Conservation (phyloP, 1,284 basidiomycete species). For the Irpex lacteus region DNA sequence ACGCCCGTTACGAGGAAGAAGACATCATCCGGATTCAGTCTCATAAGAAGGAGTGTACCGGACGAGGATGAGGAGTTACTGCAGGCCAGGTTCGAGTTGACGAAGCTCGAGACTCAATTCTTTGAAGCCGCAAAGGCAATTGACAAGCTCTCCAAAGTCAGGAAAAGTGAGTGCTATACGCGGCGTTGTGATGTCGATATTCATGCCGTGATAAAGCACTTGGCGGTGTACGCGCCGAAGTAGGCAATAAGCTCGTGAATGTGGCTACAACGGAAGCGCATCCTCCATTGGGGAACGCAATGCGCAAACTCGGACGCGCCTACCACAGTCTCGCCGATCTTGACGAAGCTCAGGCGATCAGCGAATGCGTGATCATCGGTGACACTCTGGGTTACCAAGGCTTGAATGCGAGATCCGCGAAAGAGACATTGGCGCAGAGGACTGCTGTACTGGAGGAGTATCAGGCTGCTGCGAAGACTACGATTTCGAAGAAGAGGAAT, state of each 20-base stretch:
- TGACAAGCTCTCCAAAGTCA: slow-evolving; percentile 76
- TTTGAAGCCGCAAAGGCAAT: slow-evolving; percentile 86
- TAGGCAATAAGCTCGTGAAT: slow-evolving; percentile 86
- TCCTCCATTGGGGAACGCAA: slow-evolving; percentile 71
- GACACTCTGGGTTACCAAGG: slow-evolving; percentile 93
- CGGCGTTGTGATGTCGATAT: neutral
- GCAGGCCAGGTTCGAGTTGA: slow-evolving; percentile 85
- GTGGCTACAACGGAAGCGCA: slow-evolving; percentile 88
- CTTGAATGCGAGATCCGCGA: slow-evolving; percentile 90
- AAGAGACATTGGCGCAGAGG: slow-evolving; percentile 86
- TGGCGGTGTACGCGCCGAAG: slow-evolving; percentile 74
- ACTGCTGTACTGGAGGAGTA: slow-evolving; percentile 90
- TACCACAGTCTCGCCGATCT: slow-evolving; percentile 86
- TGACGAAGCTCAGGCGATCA: slow-evolving; percentile 83
- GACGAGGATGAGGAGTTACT: slow-evolving; percentile 86
- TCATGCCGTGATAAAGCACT: slow-evolving; percentile 48
- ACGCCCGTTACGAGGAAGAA: slow-evolving; percentile 74
- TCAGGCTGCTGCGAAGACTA: slow-evolving; percentile 84
- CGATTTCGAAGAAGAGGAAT: slow-evolving; percentile 86
- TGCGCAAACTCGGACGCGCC: slow-evolving; percentile 80
- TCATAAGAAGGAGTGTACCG: slow-evolving; percentile 70
- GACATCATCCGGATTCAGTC: slow-evolving; percentile 60
- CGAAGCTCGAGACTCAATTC: slow-evolving; percentile 86
- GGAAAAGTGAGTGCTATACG: slow-evolving; percentile 57
- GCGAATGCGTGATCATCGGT: slow-evolving; percentile 88